These are phyloP conservation scores for Marchantia paleacea DNA, from an alignment of 225 moss, liverwort and hornwort species.

Conservation along the genomic window DNA sequence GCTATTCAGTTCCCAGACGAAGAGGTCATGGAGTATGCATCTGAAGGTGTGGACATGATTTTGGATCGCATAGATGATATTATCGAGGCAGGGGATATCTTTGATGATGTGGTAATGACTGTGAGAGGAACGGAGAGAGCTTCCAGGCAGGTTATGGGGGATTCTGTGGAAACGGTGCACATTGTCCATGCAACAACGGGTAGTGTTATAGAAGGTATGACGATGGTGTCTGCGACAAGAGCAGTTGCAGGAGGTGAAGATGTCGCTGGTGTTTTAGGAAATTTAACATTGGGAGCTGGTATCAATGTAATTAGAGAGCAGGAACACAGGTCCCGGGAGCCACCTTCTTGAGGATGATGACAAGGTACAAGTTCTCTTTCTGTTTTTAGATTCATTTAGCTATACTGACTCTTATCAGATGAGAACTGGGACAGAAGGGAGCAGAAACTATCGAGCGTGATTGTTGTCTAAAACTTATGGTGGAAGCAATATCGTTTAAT, in stretches of 20 bases:
- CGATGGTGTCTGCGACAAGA: constrained; percentile 18
- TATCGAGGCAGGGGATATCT: constrained; percentile 42
- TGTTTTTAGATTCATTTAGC: too few relatives aligned
- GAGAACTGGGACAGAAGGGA: too few relatives aligned
- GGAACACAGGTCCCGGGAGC: not conserved
- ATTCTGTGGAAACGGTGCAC: not conserved
- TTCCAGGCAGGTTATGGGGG: constrained; percentile 10
- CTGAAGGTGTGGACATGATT: constrained; percentile 23
- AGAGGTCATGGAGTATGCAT: constrained; percentile 9
- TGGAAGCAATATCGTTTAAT: too few relatives aligned
- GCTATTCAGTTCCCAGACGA: constrained; percentile 24
- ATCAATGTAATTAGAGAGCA: not conserved
- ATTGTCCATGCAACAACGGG: not conserved
- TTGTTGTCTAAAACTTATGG: too few relatives aligned
- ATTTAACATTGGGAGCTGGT: not conserved
- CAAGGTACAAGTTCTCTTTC: too few relatives aligned
- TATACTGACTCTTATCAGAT: too few relatives aligned
- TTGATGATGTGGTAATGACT: constrained; percentile 17
- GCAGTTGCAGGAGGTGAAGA: constrained; percentile 10
- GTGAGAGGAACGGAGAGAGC: constrained; percentile 1
- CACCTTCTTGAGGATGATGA: not conserved
- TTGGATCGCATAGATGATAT: constrained; percentile 38
- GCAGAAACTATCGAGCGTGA: too few relatives aligned
- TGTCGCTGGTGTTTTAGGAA: not conserved
- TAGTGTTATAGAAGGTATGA: not conserved